Base-by-base conservation (phyloP, 139 green algal species). In the Gonium pectorale region DNA sequence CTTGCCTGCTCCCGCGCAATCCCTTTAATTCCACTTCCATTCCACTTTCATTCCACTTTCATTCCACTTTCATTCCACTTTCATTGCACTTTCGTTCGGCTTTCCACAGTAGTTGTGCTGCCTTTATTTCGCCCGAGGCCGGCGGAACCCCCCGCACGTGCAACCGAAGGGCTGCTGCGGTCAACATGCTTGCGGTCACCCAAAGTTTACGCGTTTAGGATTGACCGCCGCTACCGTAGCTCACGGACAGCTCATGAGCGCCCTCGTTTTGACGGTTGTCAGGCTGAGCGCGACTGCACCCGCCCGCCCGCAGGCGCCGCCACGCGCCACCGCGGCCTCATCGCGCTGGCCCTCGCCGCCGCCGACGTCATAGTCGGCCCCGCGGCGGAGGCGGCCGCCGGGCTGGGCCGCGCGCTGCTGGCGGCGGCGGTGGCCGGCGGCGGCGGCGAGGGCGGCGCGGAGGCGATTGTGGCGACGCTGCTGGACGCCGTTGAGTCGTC, bases 291-390 rank as follows among this genome's bases (percentile, higher is more conserved):
- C 54, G 17, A 7, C 54, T 22, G 19, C 54, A 63, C 21, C n/a
- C 17, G 54, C 54, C 21, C 17, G 21, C 60, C 9, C 49, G 35
- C 81, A 90, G 85, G 81, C 5, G 80, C 86, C 1, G 84, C 67
- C 31, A 17, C 87, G 37, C 84, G 83, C 5, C 89, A 95, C 59
- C 79, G 77, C 1, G 29, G 85, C 19, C 59, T 92, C 22, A 49
- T 90, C n/a, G 86, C 87, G 46, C 81, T 95, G 35, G 89, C 73
- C 2, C 74, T 86, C 46, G 90, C 90, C 17, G 85, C 88, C 43
- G 90, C 89, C 27, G 81, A 67, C 26, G 90, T 80, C 0, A 43
- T 93, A 70, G 35, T 5, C 40, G 63, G 52, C 0, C 56, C 59
- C 0, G 37, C 51, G 5, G 78, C 54, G 27, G 89, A 92, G 69